Base-by-base conservation (phyloP, 73 alveolate genomes). In the Paramecium sexaurelia region DNA sequence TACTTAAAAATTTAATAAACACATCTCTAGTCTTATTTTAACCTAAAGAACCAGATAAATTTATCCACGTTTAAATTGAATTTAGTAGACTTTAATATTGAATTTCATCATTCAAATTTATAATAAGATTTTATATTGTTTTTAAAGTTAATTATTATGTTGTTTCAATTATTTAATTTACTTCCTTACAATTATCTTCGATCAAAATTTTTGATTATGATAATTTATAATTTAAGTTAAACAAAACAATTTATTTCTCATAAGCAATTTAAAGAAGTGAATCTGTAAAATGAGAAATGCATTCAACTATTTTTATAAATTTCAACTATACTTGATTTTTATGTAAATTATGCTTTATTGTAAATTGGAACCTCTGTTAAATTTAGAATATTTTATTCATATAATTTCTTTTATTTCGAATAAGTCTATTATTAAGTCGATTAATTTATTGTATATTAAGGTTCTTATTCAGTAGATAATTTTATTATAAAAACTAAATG, bases 11-110 rank as follows among this genome's bases (percentile, higher is more conserved):
- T 43, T 78, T 78, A 0, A 78, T 78, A 78, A 22, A 78, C 1
- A 15, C 29, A 78, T 78, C 90, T 41, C 90, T 78, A 8, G 68
- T 26, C 19, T 78, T 78, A 13, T 20, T 24, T 39, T 45, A 78
- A n/a, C 90, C 90, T 40, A 78, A 41, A 22, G 75, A 19, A 20
- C 90, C 90, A 36, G 73, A 22, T 17, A 78, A 22, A 40, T 45
- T 78, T 41, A 78, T 78, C 90, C 90, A 78, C 8, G 68, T 78
- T 78, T 78, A 8, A 17, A 78, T 22, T 22, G 73, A 39, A 43
- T 78, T 78, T 61, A 78, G 41, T 4, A 39, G 7, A 41, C 27
- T 41, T 41, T 78, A 45, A 41, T 24, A 78, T 13, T 40, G 9
- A 20, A 24, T 78, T 45, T 78, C 90, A 40, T 78, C 90, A 29